Percentiles rank a stretch among this genome's conserved stretches.
Conservation (phyloP, 1,284 basidiomycete species). For the Exobasidium cylindrosporum region DNA sequence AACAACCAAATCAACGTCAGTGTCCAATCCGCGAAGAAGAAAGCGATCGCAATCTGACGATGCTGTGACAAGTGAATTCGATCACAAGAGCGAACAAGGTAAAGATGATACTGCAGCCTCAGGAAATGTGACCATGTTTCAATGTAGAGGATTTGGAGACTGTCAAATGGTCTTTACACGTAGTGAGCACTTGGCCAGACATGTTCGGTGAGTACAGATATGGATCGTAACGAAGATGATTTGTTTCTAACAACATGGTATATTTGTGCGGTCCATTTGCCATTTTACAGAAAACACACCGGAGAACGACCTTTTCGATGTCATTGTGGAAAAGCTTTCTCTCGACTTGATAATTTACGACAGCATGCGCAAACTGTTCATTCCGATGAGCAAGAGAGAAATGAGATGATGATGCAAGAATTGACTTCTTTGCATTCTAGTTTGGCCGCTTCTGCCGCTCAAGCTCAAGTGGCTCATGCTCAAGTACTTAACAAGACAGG, state of each 20-base stretch:
- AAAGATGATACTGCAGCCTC: background rate
- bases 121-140: slow-evolving; percentile 77
- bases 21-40: background rate
- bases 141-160: slow-evolving; percentile 88
- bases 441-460: slow-evolving; percentile 60
- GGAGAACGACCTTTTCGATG: slow-evolving; percentile 89
- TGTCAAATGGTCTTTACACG: slow-evolving; percentile 94
- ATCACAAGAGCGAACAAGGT: background rate
- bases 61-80: background rate
- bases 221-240: too few relatives aligned
- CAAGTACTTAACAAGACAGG: slow-evolving; percentile 37
- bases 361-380: slow-evolving; percentile 96
- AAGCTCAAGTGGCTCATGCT: slow-evolving; percentile 39
- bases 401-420: slow-evolving; percentile 86
- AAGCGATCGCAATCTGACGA: background rate
- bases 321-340: slow-evolving; percentile 92
- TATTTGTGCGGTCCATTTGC: slow-evolving; percentile 8
- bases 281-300: slow-evolving; percentile 76
- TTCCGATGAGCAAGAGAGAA: slow-evolving; percentile 76
- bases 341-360: slow-evolving; percentile 89
- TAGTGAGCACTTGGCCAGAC: slow-evolving; percentile 89
- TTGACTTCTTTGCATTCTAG: slow-evolving; percentile 79
- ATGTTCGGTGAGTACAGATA: slow-evolving; percentile 80
- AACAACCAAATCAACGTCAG: background rate
- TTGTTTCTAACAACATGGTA: background rate